A percentile compares a stretch with the other conserved stretches of the same genome.
Evolutionary conservation across 495 filamentous ascomycete species (phyloP).

Genomic region (Aspergillus bertholletiae): DNA sequence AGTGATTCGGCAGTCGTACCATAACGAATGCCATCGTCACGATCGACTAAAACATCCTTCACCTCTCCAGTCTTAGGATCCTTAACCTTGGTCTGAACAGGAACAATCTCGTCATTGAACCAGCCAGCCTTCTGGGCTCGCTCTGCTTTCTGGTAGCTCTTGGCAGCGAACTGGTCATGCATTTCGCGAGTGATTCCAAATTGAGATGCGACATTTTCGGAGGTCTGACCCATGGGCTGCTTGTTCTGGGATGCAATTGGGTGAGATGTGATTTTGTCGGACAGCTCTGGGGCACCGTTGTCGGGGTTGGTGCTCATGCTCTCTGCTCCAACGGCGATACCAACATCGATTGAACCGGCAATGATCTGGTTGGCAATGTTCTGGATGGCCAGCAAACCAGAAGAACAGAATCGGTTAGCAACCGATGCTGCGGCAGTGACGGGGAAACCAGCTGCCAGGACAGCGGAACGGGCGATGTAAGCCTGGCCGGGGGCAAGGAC

Average conservation of each 20-base stretch:
- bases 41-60: conserved; percentile 71
- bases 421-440: conserved; percentile 75
- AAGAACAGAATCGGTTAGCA: conserved; percentile 94
- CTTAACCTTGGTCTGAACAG: conserved; percentile 76
- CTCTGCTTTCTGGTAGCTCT: conserved; percentile 83
- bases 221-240: conserved; percentile 94
- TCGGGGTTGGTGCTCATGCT: conserved; percentile 78
- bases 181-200: conserved; percentile 74
- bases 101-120: conserved; percentile 89
- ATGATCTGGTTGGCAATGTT: conserved; percentile 89
- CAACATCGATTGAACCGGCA: conserved; percentile 77
- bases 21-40: conserved; percentile 85
- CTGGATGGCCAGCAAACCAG: conserved; percentile 86
- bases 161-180: conserved; percentile 80
- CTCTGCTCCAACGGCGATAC: conserved; percentile 85
- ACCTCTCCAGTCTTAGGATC: conserved; percentile 75
- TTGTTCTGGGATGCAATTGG: conserved; percentile 79
- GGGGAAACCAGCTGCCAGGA: conserved; percentile 88
- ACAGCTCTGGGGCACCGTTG: conserved; percentile 67
- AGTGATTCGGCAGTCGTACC: conserved; percentile 82
- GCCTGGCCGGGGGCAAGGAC: conserved; percentile 57
- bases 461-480: conserved; percentile 82
- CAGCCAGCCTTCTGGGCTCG: conserved; percentile 85
- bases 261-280: conserved; percentile 62
- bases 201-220: conserved; percentile 86